Evolutionary conservation across 2,329 filamentous ascomycete genomes (phyloP), one percentile per base, ranked within the genome.

Genomic region (Xylaria sp.): DNA sequence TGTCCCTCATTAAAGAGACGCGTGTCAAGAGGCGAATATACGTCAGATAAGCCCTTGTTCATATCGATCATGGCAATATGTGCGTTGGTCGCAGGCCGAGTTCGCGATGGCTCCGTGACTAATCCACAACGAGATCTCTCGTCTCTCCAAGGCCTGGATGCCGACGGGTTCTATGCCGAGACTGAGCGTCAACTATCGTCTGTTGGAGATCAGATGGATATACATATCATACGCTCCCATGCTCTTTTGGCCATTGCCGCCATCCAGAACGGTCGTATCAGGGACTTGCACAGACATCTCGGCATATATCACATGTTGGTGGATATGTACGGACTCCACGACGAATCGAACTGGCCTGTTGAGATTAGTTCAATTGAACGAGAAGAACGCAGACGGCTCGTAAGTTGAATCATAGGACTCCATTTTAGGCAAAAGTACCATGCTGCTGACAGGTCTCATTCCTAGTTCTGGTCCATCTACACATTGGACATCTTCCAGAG

Each of bases 191-290:
- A 62, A 28, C 58, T 66, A 48, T 52, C 48, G 2, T 20, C 39
- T 25, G 41, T 18, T 56, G 51, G 48, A n/a, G 64, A 56, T 18
- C 48, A 66, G 51, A 44, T 56, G 18, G 32, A 62, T 51, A 15
- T 66, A n/a, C 64, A 66, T 66, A 62, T 66, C 25, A 48, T 66
- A 62, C 64, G 64, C 20, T 51, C 64, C 23, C 64, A 66, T 54
- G 64, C 64, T 55, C 48, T 66, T 54, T 23, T 66, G 10, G 56
- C 57, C 20, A 66, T 66, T 41, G 25, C 57, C 20, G 48, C 64
- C 39, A 62, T 66, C 18, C 64, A 66, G 39, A 66, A 66, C 50
- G 50, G 64, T 8, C 56, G 64, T 20, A 66, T 48, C 8, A 55
- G 34, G 48, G 57, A 62, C 15, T 10, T 66, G 37, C 64, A 66